phyloP scores from a whole-genome alignment of 2,329 filamentous ascomycete genomes.

The Biscogniauxia sp. region DNA sequence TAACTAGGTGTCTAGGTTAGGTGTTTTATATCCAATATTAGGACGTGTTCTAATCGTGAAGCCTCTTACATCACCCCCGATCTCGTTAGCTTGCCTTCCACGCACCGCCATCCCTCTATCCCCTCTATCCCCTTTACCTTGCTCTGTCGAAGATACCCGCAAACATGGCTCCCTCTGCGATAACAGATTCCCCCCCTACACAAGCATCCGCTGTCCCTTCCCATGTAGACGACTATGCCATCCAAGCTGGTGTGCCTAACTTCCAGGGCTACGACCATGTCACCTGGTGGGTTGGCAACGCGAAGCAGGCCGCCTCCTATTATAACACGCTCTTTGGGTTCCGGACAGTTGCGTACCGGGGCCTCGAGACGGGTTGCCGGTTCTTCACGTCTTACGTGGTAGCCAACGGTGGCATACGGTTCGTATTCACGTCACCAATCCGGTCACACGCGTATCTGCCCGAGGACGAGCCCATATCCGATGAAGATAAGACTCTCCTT shows the following conservation, averaged over 20 bases:
- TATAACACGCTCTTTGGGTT: slow-evolving; percentile 89
- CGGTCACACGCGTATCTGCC: slow-evolving; percentile 57
- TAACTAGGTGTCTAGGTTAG: not conserved
- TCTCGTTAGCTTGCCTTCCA: slow-evolving; percentile 1
- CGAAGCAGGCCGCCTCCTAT: slow-evolving; percentile 89
- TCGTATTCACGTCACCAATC: slow-evolving; percentile 81
- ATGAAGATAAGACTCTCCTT: slow-evolving; percentile 64
- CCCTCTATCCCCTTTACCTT: not conserved
- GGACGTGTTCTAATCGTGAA: slow-evolving; percentile 25
- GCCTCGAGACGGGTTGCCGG: slow-evolving; percentile 83
- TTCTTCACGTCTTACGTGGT: slow-evolving; percentile 82
- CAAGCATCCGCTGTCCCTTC: slow-evolving; percentile 39
- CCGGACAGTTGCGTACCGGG: slow-evolving; percentile 75
- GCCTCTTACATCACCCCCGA: not conserved
- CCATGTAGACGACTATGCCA: slow-evolving; percentile 52
- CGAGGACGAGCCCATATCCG: slow-evolving; percentile 58
- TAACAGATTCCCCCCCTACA: slow-evolving; percentile 47
- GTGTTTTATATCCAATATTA: not conserved
- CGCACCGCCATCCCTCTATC: not conserved
- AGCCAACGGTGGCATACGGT: slow-evolving; percentile 70
- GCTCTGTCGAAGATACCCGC: slow-evolving; percentile 10
- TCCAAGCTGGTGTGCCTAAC: slow-evolving; percentile 48
- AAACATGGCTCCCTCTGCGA: slow-evolving; percentile 60
- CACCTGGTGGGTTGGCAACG: slow-evolving; percentile 95
- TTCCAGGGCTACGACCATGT: slow-evolving; percentile 90